phyloP scores from a whole-genome alignment of 331 rosid genomes.

The Malus hybrid region DNA sequence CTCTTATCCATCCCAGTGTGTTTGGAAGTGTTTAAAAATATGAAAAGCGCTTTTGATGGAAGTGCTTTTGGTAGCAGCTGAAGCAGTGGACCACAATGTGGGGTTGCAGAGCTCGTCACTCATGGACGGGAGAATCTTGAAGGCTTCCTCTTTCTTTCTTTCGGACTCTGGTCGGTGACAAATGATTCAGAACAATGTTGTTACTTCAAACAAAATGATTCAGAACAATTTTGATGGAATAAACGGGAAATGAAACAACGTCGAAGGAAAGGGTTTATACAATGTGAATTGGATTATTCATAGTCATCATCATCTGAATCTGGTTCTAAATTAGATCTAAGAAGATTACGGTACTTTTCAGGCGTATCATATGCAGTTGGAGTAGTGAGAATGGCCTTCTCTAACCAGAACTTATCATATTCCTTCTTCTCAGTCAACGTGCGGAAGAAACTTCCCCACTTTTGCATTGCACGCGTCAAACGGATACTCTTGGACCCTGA shows the following conservation, averaged over 20 bases:
- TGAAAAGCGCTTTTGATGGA: too few species aligned
- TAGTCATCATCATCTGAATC: not conserved
- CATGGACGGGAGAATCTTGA: slow-evolving; percentile 80
- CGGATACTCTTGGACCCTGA: slow-evolving; percentile 48
- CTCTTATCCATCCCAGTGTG: too few species aligned
- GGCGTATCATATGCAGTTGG: slow-evolving; percentile 31
- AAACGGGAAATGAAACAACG: not conserved
- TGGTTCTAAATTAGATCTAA: slow-evolving; percentile 10
- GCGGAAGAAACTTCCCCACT: slow-evolving; percentile 34
- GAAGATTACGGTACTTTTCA: slow-evolving; percentile 17
- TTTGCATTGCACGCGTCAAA: slow-evolving; percentile 37
- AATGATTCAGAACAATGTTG: not conserved
- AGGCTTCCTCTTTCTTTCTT: slow-evolving; percentile 69
- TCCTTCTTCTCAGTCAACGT: slow-evolving; percentile 19
- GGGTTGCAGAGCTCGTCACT: slow-evolving; percentile 89
- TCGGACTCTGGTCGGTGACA: not conserved
- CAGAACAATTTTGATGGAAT: too few species aligned
- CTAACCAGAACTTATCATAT: slow-evolving; percentile 21
- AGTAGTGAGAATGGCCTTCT: slow-evolving; percentile 41
- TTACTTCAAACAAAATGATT: too few species aligned
- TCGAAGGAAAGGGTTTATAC: slow-evolving; percentile 7
- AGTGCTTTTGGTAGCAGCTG: not conserved
- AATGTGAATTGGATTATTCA: not conserved
- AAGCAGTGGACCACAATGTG: slow-evolving; percentile 33
- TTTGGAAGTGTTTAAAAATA: too few species aligned